Evolutionary conservation across 306 rosid genomes (phyloP), one percentile per base, ranked within the genome.

Genomic region (Medicago lupulina): DNA sequence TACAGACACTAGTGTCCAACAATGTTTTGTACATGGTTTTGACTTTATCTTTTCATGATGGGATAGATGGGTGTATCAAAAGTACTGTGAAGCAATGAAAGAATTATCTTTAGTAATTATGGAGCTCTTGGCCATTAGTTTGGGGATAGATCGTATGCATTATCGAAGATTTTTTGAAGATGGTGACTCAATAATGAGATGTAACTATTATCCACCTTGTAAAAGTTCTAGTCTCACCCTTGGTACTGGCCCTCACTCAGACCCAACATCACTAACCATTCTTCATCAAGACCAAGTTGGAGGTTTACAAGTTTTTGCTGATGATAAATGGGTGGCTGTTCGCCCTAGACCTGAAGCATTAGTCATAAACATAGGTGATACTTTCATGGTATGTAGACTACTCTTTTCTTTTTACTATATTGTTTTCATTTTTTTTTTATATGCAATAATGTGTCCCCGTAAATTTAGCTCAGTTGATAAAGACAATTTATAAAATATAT

Each of bases 251-350:
- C 94, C 97, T 53, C 97, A 91, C 63, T 84, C 89, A 40, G 97
- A 91, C 77, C 97, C 97, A n/a, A 86, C 87, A 11, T 91, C 97
- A 17, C 31, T 91, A 38, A 89, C 97, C 28, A 89, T 91, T 71
- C 97, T 91, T 76, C 89, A 91, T 71, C 97, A 91, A 71, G 97
- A 91, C 75, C 88, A 89, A 84, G 91, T 91, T 53, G 97, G 97
- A 34, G 97, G 97, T 5, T 83, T 91, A 0, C 31, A 91, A 73
- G 94, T 87, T 50, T 89, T 86, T 59, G 76, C 82, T 0, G 83
- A 89, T 51, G 70, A 86, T 80, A 86, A 73, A 41, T 91, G 97
- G 97, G 71, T 80, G 0, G 80, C 88, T 12, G 87, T 91, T 57
- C 88, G 86, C 0, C 97, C 97, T 13, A 72, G 87, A 50, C 83